Evolutionary conservation across 2,329 filamentous ascomycete species (phyloP).

Genomic region (Claviceps quebecensis): DNA sequence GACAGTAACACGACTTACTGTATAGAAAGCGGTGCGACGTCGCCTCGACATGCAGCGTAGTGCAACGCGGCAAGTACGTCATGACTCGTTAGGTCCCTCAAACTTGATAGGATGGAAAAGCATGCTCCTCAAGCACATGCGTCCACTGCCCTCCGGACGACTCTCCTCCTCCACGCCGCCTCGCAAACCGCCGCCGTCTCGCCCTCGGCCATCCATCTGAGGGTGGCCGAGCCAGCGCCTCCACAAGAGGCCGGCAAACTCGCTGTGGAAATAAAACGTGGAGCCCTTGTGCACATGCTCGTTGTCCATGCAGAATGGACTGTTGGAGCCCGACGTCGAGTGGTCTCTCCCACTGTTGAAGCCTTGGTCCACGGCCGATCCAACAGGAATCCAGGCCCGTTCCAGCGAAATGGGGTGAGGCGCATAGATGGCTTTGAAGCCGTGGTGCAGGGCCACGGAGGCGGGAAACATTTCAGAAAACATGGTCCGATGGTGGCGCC

Average conservation of each 20-base stretch:
- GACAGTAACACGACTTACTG: no score
- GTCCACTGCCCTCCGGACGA: constrained; percentile 33
- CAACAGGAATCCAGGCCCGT: constrained; percentile 54
- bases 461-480: constrained; percentile 71
- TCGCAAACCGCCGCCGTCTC: constrained; percentile 35
- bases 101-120: constrained; percentile 70
- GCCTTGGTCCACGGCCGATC: constrained; percentile 50
- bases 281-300: constrained; percentile 75
- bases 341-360: constrained; percentile 67
- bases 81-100: constrained; percentile 28
- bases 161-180: constrained; percentile 40
- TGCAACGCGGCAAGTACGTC: background rate
- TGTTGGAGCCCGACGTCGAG: constrained; percentile 48
- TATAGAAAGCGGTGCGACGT: no score
- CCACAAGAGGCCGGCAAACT: constrained; percentile 67
- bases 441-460: constrained; percentile 57
- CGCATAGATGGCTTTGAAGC: constrained; percentile 64
- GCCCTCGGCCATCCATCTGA: constrained; percentile 35
- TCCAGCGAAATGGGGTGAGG: constrained; percentile 74
- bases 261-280: constrained; percentile 73
- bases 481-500: constrained; percentile 53
- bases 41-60: background rate
- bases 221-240: constrained; percentile 58
- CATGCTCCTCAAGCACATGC: constrained; percentile 70
- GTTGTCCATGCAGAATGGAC: constrained; percentile 52